Conservation (phyloP, 1,139 yeast species). For the Candida pseudoviswanathii region DNA sequence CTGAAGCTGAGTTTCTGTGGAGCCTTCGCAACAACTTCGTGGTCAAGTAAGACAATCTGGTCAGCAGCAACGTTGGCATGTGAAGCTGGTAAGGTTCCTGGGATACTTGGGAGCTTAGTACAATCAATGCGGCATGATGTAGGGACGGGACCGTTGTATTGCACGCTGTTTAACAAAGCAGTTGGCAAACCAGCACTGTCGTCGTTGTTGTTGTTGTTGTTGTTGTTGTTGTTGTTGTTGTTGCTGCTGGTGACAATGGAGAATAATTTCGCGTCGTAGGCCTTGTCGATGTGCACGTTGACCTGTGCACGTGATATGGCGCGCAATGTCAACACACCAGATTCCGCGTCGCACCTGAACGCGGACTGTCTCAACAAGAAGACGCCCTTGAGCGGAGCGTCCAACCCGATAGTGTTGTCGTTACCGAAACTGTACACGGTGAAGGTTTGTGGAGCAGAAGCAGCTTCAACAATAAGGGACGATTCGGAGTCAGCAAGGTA, state of each 20-base stretch:
- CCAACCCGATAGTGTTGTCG: conserved; percentile 30
- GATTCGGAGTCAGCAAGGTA: conserved; percentile 24
- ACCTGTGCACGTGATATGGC: conserved; percentile 14
- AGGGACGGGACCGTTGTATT: conserved; percentile 22
- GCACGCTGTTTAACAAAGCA: conserved; percentile 15
- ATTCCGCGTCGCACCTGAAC: conserved; percentile 16
- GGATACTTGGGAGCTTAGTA: no score
- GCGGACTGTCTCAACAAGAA: conserved; percentile 11
- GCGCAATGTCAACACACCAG: conserved; percentile 26
- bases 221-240: no score
- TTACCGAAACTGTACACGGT: conserved; percentile 35
- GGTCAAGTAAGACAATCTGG: no score
- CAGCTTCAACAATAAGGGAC: conserved; percentile 22
- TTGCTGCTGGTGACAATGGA: conserved; percentile 10
- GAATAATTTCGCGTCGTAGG: conserved; percentile 19
- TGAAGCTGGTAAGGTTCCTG: no score
- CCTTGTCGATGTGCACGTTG: conserved; percentile 26
- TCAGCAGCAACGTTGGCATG: no score
- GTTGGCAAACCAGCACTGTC: conserved; percentile 18
- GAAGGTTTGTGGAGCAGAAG: conserved; percentile 22
- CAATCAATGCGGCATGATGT: neutral
- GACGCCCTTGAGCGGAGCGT: conserved; percentile 18
- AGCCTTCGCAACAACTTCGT: no score
- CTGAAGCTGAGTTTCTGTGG: no score
- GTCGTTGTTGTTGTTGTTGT: conserved; percentile 3